Base-by-base conservation (phyloP, 768 basidiomycete species). In the Sporobolomyces roseus region DNA sequence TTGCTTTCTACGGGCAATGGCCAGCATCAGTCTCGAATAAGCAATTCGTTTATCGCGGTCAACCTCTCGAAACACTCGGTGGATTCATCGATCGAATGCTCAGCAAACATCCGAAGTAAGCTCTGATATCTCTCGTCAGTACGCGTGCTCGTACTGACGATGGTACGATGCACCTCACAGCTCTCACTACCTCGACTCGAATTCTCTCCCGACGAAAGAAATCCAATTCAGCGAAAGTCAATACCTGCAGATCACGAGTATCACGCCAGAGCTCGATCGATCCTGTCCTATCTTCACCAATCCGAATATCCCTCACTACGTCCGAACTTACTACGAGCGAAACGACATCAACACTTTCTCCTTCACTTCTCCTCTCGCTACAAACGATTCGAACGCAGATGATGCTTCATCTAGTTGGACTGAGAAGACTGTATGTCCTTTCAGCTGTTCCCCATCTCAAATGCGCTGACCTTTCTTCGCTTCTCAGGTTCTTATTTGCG, bases 1-100 rank as follows among this genome's bases (percentile, higher is more conserved):
- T 97, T 41, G 88, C 88, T 7, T 97, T 93, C 80, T 96, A 87
- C 79, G 93, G 94, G 30, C 89, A 87, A 74, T 93, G 93, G 81
- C 91, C 91, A 0, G 84, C 81, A 25, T 90, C 90, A 23, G 85
- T 94, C 46, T 84, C 88, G 63, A 86, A 88, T 74, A 94, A 93
- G 78, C 89, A 92, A 65, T 97, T 93, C 80, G 90, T 77, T 52
- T 93, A 93, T 78, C 90, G 94, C 51, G 94, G 93, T 2, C 89
- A 87, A 75, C 91, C 92, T 75, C 92, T 90, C 91, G 93, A 98
- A 80, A 93, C 90, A 75, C 91, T 87, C 69, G 87, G 87, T 10
- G 85, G 36, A 4, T 91, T 89, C 81, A 91, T 90, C 79, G 92
- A 97, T 78, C 83, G 88, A 41, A 89, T 72, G 61, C 54, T 68